Percentiles rank a stretch among this genome's conserved stretches.
Conservation (phyloP, 2,329 filamentous ascomycete genomes). For the Cucurbitaria berberidis region DNA sequence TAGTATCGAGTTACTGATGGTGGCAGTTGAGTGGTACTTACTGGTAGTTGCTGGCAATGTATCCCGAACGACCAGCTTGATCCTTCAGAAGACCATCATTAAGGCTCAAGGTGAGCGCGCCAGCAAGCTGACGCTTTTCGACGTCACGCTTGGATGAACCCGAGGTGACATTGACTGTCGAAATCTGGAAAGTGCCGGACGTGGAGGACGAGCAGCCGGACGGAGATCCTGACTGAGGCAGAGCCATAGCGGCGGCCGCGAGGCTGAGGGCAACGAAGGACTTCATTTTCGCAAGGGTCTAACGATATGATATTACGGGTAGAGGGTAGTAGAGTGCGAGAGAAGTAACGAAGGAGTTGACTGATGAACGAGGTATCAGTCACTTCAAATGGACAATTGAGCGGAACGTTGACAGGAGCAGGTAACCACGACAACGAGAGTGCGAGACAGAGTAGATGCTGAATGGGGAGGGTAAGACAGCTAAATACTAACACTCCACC, state of each 20-base stretch:
- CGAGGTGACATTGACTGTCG: conserved; percentile 56
- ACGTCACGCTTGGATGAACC: conserved; percentile 32
- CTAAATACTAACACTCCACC: conserved; percentile 36
- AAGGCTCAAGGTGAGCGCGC: conserved; percentile 67
- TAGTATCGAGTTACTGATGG: conserved; percentile 1
- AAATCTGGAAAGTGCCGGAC: conserved; percentile 65
- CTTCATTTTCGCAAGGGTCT: conserved; percentile 36
- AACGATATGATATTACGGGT: conserved; percentile 15
- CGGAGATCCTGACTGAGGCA: conserved; percentile 50
- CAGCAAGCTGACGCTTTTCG: conserved; percentile 36
- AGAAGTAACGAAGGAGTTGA: conserved; percentile 31
- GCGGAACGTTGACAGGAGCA: conserved; percentile 10
- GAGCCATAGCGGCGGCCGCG: conserved; percentile 36
- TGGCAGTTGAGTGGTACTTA: conserved; percentile 16
- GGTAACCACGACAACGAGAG: conserved; percentile 37
- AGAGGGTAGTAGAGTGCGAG: conserved; percentile 18
- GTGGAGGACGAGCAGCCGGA: conserved; percentile 60
- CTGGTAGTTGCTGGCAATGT: conserved; percentile 81
- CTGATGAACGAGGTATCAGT: conserved; percentile 50
- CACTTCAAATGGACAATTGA: conserved; percentile 14
- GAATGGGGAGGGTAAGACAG: conserved; percentile 25
- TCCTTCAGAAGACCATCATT: conserved; percentile 70
- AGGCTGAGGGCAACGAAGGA: conserved; percentile 39
- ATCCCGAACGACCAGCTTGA: conserved; percentile 70
- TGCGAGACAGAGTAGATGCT: conserved; percentile 19